These are phyloP conservation scores for Lactarius psammicola DNA, from an alignment of 768 basidiomycete genomes.

Conservation along the genomic window DNA sequence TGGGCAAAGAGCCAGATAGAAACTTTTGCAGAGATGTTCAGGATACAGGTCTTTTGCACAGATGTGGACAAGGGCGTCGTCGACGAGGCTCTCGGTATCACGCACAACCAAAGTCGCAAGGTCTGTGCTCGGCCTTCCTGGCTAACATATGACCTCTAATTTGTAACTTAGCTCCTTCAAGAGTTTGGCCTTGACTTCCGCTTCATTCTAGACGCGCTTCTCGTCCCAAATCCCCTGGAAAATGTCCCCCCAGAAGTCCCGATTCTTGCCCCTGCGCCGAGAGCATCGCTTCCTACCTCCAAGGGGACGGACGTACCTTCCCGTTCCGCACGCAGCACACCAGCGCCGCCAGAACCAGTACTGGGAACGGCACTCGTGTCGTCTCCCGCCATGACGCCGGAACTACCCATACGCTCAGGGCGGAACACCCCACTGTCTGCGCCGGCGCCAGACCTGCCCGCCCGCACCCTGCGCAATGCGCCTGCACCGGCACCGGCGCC, in stretches of 20 bases:
- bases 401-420: constrained; percentile 7
- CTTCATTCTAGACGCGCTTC: constrained; percentile 78
- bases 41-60: constrained; percentile 86
- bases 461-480: neutral
- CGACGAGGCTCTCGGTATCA: constrained; percentile 76
- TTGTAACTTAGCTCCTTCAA: constrained; percentile 64
- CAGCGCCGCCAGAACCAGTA: constrained; percentile 11
- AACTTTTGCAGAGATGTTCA: constrained; percentile 78
- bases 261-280: constrained; percentile 25
- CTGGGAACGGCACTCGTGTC: constrained; percentile 15
- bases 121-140: constrained; percentile 41
- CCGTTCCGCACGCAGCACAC: constrained; percentile 30
- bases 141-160: neutral
- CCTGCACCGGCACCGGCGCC: neutral
- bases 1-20: constrained; percentile 91
- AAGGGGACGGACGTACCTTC: constrained; percentile 30
- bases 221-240: constrained; percentile 45
- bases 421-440: neutral
- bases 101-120: constrained; percentile 79
- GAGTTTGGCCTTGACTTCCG: constrained; percentile 95
- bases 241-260: constrained; percentile 34
- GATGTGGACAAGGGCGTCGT: constrained; percentile 70
- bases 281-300: constrained; percentile 36
- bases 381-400: constrained; percentile 6
- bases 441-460: neutral